Conservation (phyloP, 805 yeast genomes). For the Lipomyces yamadae region DNA sequence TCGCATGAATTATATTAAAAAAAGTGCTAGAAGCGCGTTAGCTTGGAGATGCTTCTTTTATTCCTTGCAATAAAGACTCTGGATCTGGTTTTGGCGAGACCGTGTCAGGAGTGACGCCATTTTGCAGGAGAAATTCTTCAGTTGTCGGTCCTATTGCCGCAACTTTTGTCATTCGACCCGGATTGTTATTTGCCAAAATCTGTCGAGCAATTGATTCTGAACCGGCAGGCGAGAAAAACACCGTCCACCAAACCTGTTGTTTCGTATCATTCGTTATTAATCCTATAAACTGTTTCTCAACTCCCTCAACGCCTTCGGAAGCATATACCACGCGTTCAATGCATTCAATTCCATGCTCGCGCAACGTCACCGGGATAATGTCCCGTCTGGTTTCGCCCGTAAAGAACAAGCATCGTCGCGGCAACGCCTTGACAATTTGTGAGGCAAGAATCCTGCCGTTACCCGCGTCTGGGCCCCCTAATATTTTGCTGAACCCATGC, state of each 20-base stretch:
- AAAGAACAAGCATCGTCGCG: conserved; percentile 56
- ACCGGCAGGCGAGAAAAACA: conserved; percentile 92
- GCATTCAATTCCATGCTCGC: conserved; percentile 25
- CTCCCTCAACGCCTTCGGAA: conserved; percentile 46
- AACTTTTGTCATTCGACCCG: conserved; percentile 47
- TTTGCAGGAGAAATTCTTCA: conserved; percentile 56
- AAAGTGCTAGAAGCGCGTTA: background rate
- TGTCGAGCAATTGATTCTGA: conserved; percentile 51
- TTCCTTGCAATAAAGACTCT: conserved; percentile 18
- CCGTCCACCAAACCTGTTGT: conserved; percentile 59
- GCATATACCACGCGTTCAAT: conserved; percentile 32
- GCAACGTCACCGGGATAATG: conserved; percentile 69
- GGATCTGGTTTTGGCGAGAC: conserved; percentile 80
- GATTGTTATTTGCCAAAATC: conserved; percentile 19
- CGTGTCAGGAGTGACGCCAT: conserved; percentile 62
- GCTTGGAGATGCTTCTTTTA: background rate
- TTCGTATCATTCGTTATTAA: conserved; percentile 42
- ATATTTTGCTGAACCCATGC: conserved; percentile 68
- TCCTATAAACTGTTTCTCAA: conserved; percentile 26
- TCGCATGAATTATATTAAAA: too few species aligned
- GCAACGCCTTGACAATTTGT: conserved; percentile 56
- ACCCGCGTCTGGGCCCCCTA: conserved; percentile 80
- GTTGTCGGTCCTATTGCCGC: conserved; percentile 97
- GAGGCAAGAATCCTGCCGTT: conserved; percentile 73
- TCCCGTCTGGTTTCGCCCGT: conserved; percentile 88